Conservation (phyloP, 768 basidiomycete genomes). For the Sporobolomyces roseus region DNA sequence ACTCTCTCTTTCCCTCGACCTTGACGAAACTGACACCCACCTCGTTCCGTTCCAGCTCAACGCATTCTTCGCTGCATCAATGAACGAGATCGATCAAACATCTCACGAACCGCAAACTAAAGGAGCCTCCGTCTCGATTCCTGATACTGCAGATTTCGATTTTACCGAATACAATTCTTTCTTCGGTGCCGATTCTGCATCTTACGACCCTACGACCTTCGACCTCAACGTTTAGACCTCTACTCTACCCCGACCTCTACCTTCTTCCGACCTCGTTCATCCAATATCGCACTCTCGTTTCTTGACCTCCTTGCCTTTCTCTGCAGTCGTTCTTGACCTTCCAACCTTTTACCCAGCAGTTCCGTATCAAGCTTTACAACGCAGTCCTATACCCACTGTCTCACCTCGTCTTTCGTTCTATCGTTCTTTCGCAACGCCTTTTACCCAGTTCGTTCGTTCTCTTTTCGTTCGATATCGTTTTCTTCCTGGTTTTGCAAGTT, state of each 20-base stretch:
- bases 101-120: background rate
- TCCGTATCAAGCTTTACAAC: too few species aligned
- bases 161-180: conserved; percentile 14
- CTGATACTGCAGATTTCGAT: conserved; percentile 8
- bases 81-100: background rate
- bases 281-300: too few species aligned
- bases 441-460: background rate
- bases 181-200: conserved; percentile 5
- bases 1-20: too few species aligned
- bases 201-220: conserved; percentile 18
- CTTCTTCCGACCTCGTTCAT: too few species aligned
- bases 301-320: too few species aligned
- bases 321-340: too few species aligned
- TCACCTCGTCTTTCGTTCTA: background rate
- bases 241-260: too few species aligned
- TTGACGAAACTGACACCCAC: too few species aligned
- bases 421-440: background rate
- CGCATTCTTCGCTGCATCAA: conserved; percentile 5
- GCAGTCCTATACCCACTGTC: too few species aligned
- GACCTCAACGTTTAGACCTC: background rate
- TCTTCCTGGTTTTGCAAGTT: background rate
- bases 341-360: too few species aligned
- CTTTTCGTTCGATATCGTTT: background rate
- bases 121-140: background rate
- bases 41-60: conserved; percentile 10